A percentile compares a stretch with the other conserved stretches of the same genome.
These are phyloP conservation scores for Cercophora newfieldiana DNA, from an alignment of 495 filamentous ascomycete species.

Conservation along the genomic window DNA sequence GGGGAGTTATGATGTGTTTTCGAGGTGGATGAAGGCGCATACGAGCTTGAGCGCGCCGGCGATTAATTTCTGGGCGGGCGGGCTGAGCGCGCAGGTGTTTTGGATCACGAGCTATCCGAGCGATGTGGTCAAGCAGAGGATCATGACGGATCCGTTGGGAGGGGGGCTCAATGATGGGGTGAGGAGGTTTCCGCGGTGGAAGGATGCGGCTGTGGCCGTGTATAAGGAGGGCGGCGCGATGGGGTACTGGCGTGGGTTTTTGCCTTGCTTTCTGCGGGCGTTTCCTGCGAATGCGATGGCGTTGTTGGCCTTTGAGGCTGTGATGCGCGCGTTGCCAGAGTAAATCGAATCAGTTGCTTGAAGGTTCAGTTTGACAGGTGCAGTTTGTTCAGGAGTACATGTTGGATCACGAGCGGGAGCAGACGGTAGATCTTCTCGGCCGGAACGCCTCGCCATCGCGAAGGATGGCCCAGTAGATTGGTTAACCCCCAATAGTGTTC, in stretches of 20 bases:
- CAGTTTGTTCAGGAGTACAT: neutral
- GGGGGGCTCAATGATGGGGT: slow-evolving; percentile 66
- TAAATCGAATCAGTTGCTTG: slow-evolving; percentile 6
- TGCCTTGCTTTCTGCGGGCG: slow-evolving; percentile 89
- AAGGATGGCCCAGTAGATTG: slow-evolving; percentile 24
- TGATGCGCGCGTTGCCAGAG: slow-evolving; percentile 76
- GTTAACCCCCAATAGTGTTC: slow-evolving; percentile 24
- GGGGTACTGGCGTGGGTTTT: slow-evolving; percentile 91
- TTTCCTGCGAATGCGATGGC: slow-evolving; percentile 98
- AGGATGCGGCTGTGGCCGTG: slow-evolving; percentile 74
- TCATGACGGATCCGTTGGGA: slow-evolving; percentile 91
- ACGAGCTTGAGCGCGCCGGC: slow-evolving; percentile 74
- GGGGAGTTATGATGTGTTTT: slow-evolving; percentile 85
- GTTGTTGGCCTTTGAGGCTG: slow-evolving; percentile 87
- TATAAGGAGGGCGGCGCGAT: slow-evolving; percentile 69
- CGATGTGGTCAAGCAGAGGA: slow-evolving; percentile 95
- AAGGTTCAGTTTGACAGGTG: neutral
- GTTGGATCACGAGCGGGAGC: neutral
- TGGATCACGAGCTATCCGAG: slow-evolving; percentile 90
- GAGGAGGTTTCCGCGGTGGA: slow-evolving; percentile 73
- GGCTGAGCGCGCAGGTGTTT: slow-evolving; percentile 87
- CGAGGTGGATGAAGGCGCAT: slow-evolving; percentile 60
- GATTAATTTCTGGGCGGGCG: slow-evolving; percentile 97
- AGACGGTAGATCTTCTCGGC: slow-evolving; percentile 11
- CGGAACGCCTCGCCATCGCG: slow-evolving; percentile 25